Evolutionary conservation across 2,329 filamentous ascomycete species (phyloP), one percentile per base, ranked within the genome.

Genomic region (Stagonosporopsis rhizophila): DNA sequence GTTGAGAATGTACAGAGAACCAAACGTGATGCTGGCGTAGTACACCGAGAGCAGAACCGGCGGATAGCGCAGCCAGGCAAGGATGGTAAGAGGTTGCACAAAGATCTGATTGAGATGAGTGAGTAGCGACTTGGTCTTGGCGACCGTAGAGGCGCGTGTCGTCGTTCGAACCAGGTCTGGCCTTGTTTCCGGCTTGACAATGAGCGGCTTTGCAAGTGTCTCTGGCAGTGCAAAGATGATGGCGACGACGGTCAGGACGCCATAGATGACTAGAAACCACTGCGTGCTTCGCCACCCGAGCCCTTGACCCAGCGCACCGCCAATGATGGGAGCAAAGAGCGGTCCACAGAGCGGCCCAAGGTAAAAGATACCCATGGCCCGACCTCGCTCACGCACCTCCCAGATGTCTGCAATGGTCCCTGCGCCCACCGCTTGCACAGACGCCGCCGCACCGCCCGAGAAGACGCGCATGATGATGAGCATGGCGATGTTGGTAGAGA

Each of bases 11-110:
- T 77, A 76, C 45, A 78, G 66, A 11, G 56, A 62, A 51, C 73
- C 75, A 54, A 77, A 77, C 1, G 74, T 74, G 60, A 78, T 77
- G 56, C 65, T 70, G 37, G 76, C 74, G 58, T 75, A 77, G 61
- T 74, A 76, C 45, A 78, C 74, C 6, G 75, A 76, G 6, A 77
- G 64, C 30, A 68, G 57, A 27, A 78, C 72, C 41, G 75, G 70
- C 2, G 75, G 75, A 48, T 67, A 78, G 39, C 74, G 72, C 6
- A 78, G 65, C 67, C 74, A 75, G 14, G 71, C 62, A 27, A 78
- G 62, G 42, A 78, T 74, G 32, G 65, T 60, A n/a, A 78, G 69
- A 0, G 76, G 76, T 46, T 77, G 74, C 54, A 78, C 34, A 59
- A 78, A 74, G 53, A 73, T 73, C 46, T 73, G 71, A 34, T 72